Evolutionary conservation across 345 rosid genomes (phyloP), one percentile per base, ranked within the genome.

Genomic region (Erucastrum elatum): DNA sequence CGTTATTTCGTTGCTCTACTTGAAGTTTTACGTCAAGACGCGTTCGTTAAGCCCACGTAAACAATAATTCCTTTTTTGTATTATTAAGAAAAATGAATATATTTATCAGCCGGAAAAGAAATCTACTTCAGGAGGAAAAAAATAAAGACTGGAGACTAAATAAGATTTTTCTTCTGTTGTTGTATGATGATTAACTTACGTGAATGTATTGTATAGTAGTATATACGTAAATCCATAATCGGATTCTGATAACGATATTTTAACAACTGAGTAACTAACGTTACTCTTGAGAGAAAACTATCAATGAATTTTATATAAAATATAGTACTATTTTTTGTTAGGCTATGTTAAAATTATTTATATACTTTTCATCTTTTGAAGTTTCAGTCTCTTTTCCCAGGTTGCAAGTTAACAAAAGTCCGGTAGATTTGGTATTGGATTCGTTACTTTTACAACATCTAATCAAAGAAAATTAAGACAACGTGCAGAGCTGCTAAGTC

Each of bases 21-120:
- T 94, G 81, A 89, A 91, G 72, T 94, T 88, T 80, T 87, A 91
- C 76, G 86, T 88, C 53, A 79, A 83, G 72, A 84, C 71, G 71
- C 82, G 85, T 75, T 73, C 78, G 2, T 34, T 35, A 49, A 67
- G n/a, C 16, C 17, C 10, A 39, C 70, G 2, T 46, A 49, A 51
- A 21, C 46, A 2, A 66, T 67, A 9, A 30, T 8, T 2, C 3
- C 4, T 49, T 30, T 16, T 62, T 69, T 69, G 80, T 65, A 37
- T 64, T 37, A 55, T 35, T 56, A 10, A 17, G 34, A 56, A 33
- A 70, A 11, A 63, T 53, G 25, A 25, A 49, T 63, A 33, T 8
- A 21, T 49, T 49, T 35, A 59, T 64, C 58, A 70, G 34, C 39
- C 56, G 55, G 39, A 6, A 1, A 61, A 53, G 3, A 31, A 33